Conservation (phyloP, 106 monocot species). For the Platanthera guangdongensis region DNA sequence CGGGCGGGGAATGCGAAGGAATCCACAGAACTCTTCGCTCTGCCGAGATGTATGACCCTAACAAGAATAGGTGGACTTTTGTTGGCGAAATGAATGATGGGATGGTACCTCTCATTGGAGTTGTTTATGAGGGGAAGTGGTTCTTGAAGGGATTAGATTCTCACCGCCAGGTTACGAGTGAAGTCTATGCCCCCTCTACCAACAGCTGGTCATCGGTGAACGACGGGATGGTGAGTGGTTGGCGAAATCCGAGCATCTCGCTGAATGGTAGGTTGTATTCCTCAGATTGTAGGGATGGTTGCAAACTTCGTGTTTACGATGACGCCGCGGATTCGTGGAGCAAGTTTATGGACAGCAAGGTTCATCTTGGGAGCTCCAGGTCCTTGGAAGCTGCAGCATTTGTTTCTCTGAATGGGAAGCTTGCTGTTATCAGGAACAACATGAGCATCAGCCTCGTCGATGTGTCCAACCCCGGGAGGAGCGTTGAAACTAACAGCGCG, state of each 20-base stretch:
- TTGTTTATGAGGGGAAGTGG: slow-evolving; percentile 45
- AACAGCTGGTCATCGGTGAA: slow-evolving; percentile 29
- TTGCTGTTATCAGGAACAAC: slow-evolving; percentile 38
- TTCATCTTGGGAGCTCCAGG: slow-evolving; percentile 38
- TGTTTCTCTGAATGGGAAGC: slow-evolving; percentile 38
- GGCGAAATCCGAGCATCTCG: slow-evolving; percentile 43
- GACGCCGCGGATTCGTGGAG: slow-evolving; percentile 28
- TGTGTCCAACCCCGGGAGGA: slow-evolving; percentile 17
- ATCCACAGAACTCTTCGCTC: slow-evolving; percentile 40
- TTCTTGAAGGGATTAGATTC: slow-evolving; percentile 40
- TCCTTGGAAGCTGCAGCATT: slow-evolving; percentile 39
- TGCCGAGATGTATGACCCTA: slow-evolving; percentile 46
- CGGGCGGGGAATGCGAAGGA: slow-evolving; percentile 55
- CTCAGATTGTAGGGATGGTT: slow-evolving; percentile 47
- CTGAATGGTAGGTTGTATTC: slow-evolving; percentile 40
- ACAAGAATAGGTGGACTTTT: slow-evolving; percentile 42
- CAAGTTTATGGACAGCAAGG: slow-evolving; percentile 33
- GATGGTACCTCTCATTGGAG: slow-evolving; percentile 51
- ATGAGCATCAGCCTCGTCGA: slow-evolving; percentile 48
- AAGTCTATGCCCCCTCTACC: slow-evolving; percentile 31
- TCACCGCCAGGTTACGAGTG: slow-evolving; percentile 35
- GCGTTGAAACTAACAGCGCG: slow-evolving; percentile 18
- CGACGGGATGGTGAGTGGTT: slow-evolving; percentile 40
- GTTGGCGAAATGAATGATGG: slow-evolving; percentile 38
- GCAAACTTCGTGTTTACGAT: slow-evolving; percentile 48